Percentiles rank a stretch among this genome's conserved stretches.
Conservation (phyloP, 106 monocot genomes). For the Posidonia australis region DNA sequence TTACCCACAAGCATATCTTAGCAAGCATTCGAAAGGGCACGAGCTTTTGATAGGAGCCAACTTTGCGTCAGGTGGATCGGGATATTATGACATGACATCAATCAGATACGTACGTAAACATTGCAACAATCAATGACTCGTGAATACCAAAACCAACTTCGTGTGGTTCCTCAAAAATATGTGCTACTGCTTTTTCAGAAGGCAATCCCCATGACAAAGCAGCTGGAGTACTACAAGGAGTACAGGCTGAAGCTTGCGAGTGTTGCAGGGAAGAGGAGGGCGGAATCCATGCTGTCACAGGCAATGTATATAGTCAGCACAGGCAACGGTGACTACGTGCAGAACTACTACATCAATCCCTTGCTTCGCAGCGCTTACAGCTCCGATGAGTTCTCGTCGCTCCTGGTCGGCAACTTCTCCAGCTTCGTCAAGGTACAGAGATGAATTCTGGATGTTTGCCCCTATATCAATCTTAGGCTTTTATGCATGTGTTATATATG, state of each 20-base stretch:
- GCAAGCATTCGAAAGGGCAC: background rate
- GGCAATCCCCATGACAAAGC: slow-evolving; percentile 54
- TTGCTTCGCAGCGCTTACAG: slow-evolving; percentile 32
- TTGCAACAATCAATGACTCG: background rate
- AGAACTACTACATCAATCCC: slow-evolving; percentile 96
- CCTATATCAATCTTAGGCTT: no score
- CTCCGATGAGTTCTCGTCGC: slow-evolving; percentile 40
- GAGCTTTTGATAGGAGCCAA: slow-evolving; percentile 19
- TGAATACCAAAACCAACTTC: no score
- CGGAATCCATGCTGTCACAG: slow-evolving; percentile 29
- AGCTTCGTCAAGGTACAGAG: slow-evolving; percentile 49
- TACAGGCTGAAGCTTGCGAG: slow-evolving; percentile 12
- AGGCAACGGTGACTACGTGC: slow-evolving; percentile 74
- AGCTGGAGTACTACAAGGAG: slow-evolving; percentile 48
- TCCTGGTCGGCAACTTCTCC: slow-evolving; percentile 43
- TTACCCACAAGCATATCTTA: slow-evolving; percentile 6
- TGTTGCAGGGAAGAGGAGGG: slow-evolving; percentile 27
- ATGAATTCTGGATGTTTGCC: no score
- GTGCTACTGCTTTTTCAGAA: slow-evolving; percentile 15
- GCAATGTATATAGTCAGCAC: slow-evolving; percentile 51
- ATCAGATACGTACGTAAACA: slow-evolving; percentile 8
- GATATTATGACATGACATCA: slow-evolving; percentile 15
- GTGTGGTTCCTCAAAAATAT: background rate
- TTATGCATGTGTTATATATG: no score
- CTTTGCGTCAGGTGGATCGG: slow-evolving; percentile 16